Base-by-base conservation (phyloP, 805 yeast genomes). In the Candida silvatica region DNA sequence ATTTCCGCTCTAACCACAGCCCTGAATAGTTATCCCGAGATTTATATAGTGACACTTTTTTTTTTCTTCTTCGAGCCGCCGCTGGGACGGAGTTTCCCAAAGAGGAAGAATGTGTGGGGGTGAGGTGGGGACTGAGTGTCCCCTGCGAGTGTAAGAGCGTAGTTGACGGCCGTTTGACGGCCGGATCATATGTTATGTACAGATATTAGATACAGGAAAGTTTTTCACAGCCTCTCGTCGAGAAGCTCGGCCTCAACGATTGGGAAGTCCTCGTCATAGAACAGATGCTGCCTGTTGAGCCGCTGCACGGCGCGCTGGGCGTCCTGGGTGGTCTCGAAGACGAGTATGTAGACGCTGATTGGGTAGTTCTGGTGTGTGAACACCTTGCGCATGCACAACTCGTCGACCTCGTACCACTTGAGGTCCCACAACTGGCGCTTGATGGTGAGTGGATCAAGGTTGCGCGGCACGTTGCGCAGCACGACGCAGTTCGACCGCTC, bases 271-370 rank as follows among this genome's bases (percentile, higher is more conserved):
- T 34, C 22, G 5, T 54, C 49, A 20, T 48, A 45, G 38, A 54
- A 59, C 37, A 59, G 50, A 17, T 46, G 48, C 16, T 47, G 42
- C 2, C 81, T 80, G 48, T 80, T 74, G 45, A 61, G 66, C 40
- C 68, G 66, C 11, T 70, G 51, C 4, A 68, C 69, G 48, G 78
- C 79, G 28, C 74, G 53, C 15, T 40, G 42, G 2, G 84, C 77
- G 37, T 71, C 73, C 3, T 48, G 39, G 2, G 44, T 38, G 41
- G 66, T 61, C 12, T 59, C 59, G 44, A 80, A 80, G 16, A 62
- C 52, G 3, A 74, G 51, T 7, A 74, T 47, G 43, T 60, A 64
- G 2, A 54, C 41, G 4, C 51, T 44, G 2, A 41, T 23, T 5
- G 40, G 37, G 1, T 42, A 27, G 3, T 16, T 24, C n/a, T 32